Evolutionary conservation across 352 stramenopile species (phyloP).

Genomic region (Globisporangium alternatum): DNA sequence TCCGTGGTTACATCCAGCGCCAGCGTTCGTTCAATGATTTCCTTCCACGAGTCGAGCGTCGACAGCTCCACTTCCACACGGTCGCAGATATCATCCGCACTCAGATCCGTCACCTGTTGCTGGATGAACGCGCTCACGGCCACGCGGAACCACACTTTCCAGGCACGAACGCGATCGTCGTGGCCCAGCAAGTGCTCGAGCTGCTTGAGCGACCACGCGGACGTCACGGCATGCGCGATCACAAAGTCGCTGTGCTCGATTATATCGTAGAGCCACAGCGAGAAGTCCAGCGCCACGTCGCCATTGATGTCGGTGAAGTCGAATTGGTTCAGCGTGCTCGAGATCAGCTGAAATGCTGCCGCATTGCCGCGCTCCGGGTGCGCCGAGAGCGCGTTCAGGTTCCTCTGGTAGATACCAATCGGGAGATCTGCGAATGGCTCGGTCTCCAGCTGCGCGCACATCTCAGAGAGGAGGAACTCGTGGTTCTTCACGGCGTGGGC

Average conservation of each 20-base stretch:
- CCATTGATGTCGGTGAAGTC: slow-evolving; percentile 24
- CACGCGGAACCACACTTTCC: slow-evolving; percentile 34
- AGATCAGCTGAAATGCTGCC: slow-evolving; percentile 19
- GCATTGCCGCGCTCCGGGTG: slow-evolving; percentile 16
- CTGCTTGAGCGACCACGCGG: slow-evolving; percentile 33
- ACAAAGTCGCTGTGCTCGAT: slow-evolving; percentile 35
- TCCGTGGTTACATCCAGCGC: slow-evolving; percentile 36
- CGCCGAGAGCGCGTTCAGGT: slow-evolving; percentile 28
- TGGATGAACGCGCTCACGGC: slow-evolving; percentile 26
- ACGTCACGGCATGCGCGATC: slow-evolving; percentile 30
- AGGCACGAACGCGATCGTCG: slow-evolving; percentile 23
- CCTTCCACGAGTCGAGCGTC: slow-evolving; percentile 34
- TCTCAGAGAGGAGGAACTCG: slow-evolving; percentile 13
- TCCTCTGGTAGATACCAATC: slow-evolving; percentile 16
- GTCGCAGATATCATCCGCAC: slow-evolving; percentile 26
- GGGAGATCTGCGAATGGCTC: slow-evolving; percentile 3
- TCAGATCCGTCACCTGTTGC: slow-evolving; percentile 29
- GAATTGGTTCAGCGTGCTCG: slow-evolving; percentile 17
- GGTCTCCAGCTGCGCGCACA: slow-evolving; percentile 9
- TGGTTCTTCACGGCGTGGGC: slow-evolving; percentile 14
- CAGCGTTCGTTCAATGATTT: slow-evolving; percentile 33
- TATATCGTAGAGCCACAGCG: slow-evolving; percentile 29
- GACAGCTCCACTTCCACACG: slow-evolving; percentile 14
- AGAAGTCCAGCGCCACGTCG: slow-evolving; percentile 27
- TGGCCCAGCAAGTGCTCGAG: slow-evolving; percentile 30